Base-by-base conservation (phyloP, 805 yeast genomes). In the Nakazawaea laoshanensis region DNA sequence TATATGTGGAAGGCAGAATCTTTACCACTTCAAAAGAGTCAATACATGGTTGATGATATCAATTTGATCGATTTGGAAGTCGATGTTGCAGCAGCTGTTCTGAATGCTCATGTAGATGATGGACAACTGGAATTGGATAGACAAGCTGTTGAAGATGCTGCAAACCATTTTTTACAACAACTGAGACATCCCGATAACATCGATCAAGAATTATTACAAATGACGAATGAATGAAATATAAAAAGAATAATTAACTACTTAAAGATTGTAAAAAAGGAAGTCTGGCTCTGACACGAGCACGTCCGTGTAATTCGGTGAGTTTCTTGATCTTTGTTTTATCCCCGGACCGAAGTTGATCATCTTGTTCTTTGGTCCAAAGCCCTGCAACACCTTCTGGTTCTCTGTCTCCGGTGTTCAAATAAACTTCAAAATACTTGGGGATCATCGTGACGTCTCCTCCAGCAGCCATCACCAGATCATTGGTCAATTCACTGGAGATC, bases 1-100 rank as follows among this genome's bases (percentile, higher is more conserved):
- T 52, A 53, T 36, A 41, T 47, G 27, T 53, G 62, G 61, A 48
- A 52, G 35, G 45, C 47, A 19, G 47, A 47, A 24, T 20, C 35
- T 13, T 13, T 38, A 21, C 16, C 18, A 14, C 17, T 37, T 3
- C 40, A 29, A 12, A 29, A 37, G 18, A 24, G 29, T 13, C 36
- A 32, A 14, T 31, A 23, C 19, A 13, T 36, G 16, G 29, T 27
- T 5, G 38, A 32, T 11, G 38, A 35, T 27, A 30, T 35, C 25
- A 30, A 35, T 16, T 23, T 35, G 25, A 35, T 35, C 24, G 31
- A 35, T 13, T 34, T 35, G 12, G 37, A 35, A 6, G 37, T 24
- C 7, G 33, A 34, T 24, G 33, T 30, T 3, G 37, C 36, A 3
- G 32, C 32, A 3, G 32, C 24, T 15, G 36, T 27, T 7, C 8